A percentile compares a stretch with the other conserved stretches of the same genome.
Conservation (phyloP, 2,329 filamentous ascomycete genomes). For the Orbilia blumenaviensis region DNA sequence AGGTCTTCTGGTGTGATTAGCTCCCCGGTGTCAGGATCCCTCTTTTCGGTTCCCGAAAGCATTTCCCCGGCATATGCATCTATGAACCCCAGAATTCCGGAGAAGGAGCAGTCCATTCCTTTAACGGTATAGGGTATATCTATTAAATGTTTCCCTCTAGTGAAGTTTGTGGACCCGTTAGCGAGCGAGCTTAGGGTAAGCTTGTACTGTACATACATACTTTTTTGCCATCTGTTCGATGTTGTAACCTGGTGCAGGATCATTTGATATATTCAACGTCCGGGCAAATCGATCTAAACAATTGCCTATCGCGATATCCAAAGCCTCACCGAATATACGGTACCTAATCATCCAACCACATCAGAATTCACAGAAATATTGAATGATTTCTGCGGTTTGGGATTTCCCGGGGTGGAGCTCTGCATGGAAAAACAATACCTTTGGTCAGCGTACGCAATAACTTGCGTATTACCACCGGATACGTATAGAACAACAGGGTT, state of each 20-base stretch:
- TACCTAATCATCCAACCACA: slow-evolving; percentile 64
- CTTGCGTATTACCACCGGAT: slow-evolving; percentile 94
- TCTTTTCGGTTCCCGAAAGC: slow-evolving; percentile 62
- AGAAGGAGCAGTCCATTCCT: slow-evolving; percentile 98
- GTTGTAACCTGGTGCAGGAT: slow-evolving; percentile 96
- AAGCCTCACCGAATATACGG: slow-evolving; percentile 95
- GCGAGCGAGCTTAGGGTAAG: neutral
- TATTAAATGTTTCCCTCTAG: slow-evolving; percentile 70
- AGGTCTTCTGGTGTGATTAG: slow-evolving; percentile 81
- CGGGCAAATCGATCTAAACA: slow-evolving; percentile 95
- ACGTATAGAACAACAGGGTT: slow-evolving; percentile 98
- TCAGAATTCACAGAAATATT: neutral
- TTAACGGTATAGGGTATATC: slow-evolving; percentile 96
- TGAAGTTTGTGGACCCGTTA: neutral
- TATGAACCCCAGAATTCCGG: slow-evolving; percentile 84
- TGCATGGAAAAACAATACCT: slow-evolving; percentile 63
- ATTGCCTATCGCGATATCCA: slow-evolving; percentile 97
- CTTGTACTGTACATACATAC: slow-evolving; percentile 20
- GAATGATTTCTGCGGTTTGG: too few relatives aligned
- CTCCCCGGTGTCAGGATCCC: slow-evolving; percentile 59
- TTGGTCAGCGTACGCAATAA: slow-evolving; percentile 94
- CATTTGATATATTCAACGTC: slow-evolving; percentile 89
- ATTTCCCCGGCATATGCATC: slow-evolving; percentile 81
- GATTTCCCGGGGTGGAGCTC: neutral
- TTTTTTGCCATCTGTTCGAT: slow-evolving; percentile 92